These are phyloP conservation scores for Nakazawaea anatomiae DNA, from an alignment of 805 yeast genomes.

Conservation along the genomic window DNA sequence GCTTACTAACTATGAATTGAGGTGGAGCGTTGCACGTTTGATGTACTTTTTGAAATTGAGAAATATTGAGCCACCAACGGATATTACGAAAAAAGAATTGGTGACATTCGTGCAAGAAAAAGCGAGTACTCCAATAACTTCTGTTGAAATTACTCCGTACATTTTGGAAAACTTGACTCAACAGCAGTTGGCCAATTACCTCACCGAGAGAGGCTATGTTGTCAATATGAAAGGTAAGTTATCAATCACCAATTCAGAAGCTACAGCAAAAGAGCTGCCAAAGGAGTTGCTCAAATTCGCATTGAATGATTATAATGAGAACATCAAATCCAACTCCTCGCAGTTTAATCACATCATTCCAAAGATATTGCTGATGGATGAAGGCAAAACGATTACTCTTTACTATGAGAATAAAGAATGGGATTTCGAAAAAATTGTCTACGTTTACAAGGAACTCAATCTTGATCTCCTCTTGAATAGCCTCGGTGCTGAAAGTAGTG, in stretches of 20 bases:
- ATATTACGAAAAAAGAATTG: background rate
- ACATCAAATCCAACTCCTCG: background rate
- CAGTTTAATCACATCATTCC: background rate
- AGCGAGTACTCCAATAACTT: background rate
- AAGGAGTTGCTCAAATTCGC: background rate
- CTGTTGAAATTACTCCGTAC: conserved; percentile 2
- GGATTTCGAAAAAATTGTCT: background rate
- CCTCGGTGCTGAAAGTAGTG: background rate
- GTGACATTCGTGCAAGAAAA: background rate
- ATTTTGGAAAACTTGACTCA: conserved; percentile 6
- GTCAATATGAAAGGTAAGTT: background rate
- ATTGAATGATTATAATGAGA: background rate
- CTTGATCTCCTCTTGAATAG: background rate
- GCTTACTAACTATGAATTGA: background rate
- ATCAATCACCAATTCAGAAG: background rate
- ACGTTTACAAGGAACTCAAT: background rate
- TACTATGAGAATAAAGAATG: background rate
- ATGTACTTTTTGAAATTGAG: background rate
- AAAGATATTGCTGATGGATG: conserved; percentile 1
- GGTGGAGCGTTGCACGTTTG: conserved; percentile 1
- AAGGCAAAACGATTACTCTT: background rate
- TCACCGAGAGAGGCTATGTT: background rate
- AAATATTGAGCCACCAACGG: conserved; percentile 2
- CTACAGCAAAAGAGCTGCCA: background rate
- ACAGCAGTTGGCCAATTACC: conserved; percentile 1